Evolutionary conservation across 768 basidiomycete genomes (phyloP), one percentile per base, ranked within the genome.

Genomic region (Pleurotus pulmonarius): DNA sequence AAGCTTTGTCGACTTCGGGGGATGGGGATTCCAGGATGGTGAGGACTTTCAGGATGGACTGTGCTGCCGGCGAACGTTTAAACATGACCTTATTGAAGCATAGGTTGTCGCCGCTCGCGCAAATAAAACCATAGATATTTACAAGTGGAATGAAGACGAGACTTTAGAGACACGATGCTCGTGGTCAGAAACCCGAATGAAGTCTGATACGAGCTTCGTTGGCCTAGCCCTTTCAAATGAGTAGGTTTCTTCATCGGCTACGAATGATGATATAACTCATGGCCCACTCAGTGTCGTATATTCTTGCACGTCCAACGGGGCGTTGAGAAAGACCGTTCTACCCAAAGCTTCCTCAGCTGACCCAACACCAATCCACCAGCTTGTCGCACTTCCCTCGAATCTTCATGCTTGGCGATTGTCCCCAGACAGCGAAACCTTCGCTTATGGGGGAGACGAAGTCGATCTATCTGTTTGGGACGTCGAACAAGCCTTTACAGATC

Each of bases 401-500:
- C 74, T 94, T n/a, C 73, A 70, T 46, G 83, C 81, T 54, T 91
- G 90, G 87, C 76, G 77, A 29, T 63, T 90, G 20, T 81, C 84
- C 1, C 64, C 72, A 15, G 72, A 80, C 57, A 71, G 70, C 2
- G 66, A 75, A 37, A 79, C 78, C 0, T 93, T 94, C 71, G 80
- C 85, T 2, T 94, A 92, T 59, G 92, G 87, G 11, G 92, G 92
- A 2, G 85, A 93, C 59, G 92, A 94, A 69, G 90, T 94, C 15
- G 89, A 92, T 56, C 67, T 90, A 2, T 93, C 91, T 1, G 64
- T 93, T 3, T 94, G 92, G 92, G 75, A 88, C 64, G 78, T 81
- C 5, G 87, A 92, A 63, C 60, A 62, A 61, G 76, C 69, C 65
- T 90, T 70, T 75, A 20, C 24, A 9, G 46, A n/a, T 40, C 41